A percentile compares a stretch with the other conserved stretches of the same genome.
Evolutionary conservation across 2,329 filamentous ascomycete species (phyloP).

Genomic region (Phyllosticta citrichinensis): DNA sequence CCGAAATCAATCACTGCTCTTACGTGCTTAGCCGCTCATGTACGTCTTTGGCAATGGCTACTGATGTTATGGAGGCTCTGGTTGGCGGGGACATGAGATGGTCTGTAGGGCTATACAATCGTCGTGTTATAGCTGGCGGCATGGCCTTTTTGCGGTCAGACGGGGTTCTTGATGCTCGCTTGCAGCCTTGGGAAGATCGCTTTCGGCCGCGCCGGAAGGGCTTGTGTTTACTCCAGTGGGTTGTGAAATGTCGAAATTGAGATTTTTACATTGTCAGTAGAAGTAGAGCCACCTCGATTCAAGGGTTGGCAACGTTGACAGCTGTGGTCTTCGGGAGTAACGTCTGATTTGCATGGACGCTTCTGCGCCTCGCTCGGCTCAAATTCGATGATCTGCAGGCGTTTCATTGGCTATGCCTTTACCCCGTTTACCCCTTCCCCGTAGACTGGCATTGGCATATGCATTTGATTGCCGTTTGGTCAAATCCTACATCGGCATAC

Average conservation of each 20-base stretch:
- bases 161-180: not conserved
- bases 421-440: not conserved
- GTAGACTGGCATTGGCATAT: not conserved
- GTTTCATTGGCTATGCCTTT: not conserved
- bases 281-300: not conserved
- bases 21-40: not conserved
- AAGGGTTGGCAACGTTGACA: not conserved
- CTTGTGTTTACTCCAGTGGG: too few relatives aligned
- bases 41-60: not conserved
- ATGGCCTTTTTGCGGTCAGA: not conserved
- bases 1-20: not conserved
- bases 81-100: not conserved
- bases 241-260: not conserved
- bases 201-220: not conserved
- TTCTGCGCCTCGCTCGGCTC: not conserved
- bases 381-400: not conserved
- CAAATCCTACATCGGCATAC: not conserved
- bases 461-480: not conserved
- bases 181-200: not conserved
- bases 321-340: not conserved
- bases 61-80: not conserved
- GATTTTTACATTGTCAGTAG: not conserved
- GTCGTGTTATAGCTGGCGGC: not conserved
- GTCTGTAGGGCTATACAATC: not conserved
- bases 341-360: not conserved